Evolutionary conservation across 176 grass and related monocot genomes (phyloP).

Genomic region (Carex myosuroides): DNA sequence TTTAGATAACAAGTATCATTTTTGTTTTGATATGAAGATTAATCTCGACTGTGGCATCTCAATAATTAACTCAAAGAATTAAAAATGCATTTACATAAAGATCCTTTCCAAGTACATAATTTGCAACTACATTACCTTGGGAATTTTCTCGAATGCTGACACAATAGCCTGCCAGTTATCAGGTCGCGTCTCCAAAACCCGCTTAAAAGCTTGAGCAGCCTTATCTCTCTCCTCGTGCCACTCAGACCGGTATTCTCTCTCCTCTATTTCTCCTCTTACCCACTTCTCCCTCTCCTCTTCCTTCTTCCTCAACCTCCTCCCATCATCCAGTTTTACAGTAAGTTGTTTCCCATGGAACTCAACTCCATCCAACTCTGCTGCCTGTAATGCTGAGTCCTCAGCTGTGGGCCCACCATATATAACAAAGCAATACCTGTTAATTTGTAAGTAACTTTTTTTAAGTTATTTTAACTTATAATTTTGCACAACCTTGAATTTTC

Average conservation of each 20-base stretch:
- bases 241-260: constrained; percentile 48
- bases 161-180: constrained; percentile 89
- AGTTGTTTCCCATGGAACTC: constrained; percentile 73
- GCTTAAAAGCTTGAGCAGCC: constrained; percentile 45
- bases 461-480: not conserved
- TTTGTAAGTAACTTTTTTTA: not conserved
- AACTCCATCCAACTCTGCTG: constrained; percentile 71
- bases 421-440: constrained; percentile 64
- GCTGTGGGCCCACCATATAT: constrained; percentile 53
- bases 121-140: constrained; percentile 48
- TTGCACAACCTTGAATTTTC: not conserved
- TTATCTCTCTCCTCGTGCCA: constrained; percentile 79
- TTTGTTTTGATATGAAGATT: not conserved
- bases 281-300: constrained; percentile 54
- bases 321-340: constrained; percentile 76
- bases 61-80: not conserved
- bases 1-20: not conserved
- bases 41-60: not conserved
- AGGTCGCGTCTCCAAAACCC: constrained; percentile 60
- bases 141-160: constrained; percentile 80
- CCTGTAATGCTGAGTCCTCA: constrained; percentile 38
- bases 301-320: constrained; percentile 54
- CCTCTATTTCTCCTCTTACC: constrained; percentile 31
- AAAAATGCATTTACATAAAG: not conserved
- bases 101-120: not conserved